Evolutionary conservation across 768 basidiomycete genomes (phyloP), one percentile per base, ranked within the genome.

Genomic region (Tylopilus plumbeoviolaceoides): DNA sequence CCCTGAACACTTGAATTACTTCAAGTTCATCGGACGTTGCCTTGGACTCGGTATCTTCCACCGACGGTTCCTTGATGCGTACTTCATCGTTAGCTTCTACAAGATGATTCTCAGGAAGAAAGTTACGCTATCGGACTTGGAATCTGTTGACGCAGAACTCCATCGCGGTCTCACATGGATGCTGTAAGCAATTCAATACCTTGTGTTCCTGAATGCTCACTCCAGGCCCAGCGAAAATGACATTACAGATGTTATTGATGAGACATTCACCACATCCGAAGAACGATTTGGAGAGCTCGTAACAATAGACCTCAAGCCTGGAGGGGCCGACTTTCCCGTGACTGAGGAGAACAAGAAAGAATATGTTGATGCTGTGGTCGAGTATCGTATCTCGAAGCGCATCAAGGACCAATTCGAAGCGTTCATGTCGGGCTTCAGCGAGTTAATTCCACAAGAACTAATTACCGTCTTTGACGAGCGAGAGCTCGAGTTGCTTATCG

Each of bases 51-150:
- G 91, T 59, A 98, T 99, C 69, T 99, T 99, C 85, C 97, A 99
- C 69, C 86, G 97, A 50, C 91, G 97, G 10, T 99, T 99, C 86
- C 75, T 99, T 59, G 97, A 99, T 61, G 95, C 95, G 33, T 98
- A 98, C 79, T 99, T 99, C 71, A 98, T 98, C 60, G 94, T 95
- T 68, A 91, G 91, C 63, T 97, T 99, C 80, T 98, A 99, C 83
- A 99, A 98, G 78, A 98, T 98, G 95, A 95, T 98, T 55, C 69
- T 99, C 64, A 91, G 90, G 79, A 98, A 98, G 79, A 97, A 98
- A 74, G 94, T 98, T 30, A 88, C 88, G 0, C 72, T 98, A 38
- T 82, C 88, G 7, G 97, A 99, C 72, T 74, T 99, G 61, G 95
- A 98, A 77, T 91, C 89, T 67, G 95, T 99, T 23, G 97, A 99